Evolutionary conservation across 495 filamentous ascomycete genomes (phyloP), one percentile per base, ranked within the genome.

Genomic region (Acidiella bohemica): DNA sequence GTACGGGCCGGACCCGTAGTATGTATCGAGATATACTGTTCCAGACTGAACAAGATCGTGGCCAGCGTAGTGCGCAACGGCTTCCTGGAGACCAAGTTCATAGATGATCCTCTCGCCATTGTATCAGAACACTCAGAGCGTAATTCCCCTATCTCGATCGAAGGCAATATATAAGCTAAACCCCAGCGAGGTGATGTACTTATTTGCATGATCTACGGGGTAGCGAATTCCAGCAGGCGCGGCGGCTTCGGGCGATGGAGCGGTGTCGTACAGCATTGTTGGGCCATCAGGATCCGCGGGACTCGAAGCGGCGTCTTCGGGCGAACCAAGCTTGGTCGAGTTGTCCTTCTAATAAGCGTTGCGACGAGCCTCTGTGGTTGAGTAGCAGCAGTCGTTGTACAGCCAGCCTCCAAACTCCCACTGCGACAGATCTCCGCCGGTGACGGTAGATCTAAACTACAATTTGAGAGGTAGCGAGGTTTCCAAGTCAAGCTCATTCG

Each of bases 131-230:
- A 72, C 57, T 42, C 60, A 64, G 16, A 72, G 48, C 11, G 49
- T 32, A 32, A 71, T 47, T 13, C 67, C 67, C 2, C 55, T 51
- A 42, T 67, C 67, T 12, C 56, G 44, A 26, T 42, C 56, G 39
- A 66, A 66, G 14, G 54, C 55, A 16, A 68, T 56, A 40, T 64
- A 72, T 51, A 73, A 73, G 41, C 48, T 55, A 21, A 63, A 73
- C 41, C 61, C 68, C 65, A 70, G 67, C 68, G 65, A 73, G 43
- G 63, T 49, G 33, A 72, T 59, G 41, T 67, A 71, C 34, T 69
- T 58, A 27, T 63, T 36, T 34, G 68, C 35, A 36, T 38, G 45
- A 39, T 73, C 67, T n/a, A 71, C 53, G 3, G 46, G 39, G 36
- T 58, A 71, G 7, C 70, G 48, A 13, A 58, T 35, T 3, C 56